Base-by-base conservation (phyloP, 805 yeast species). In the Candida anglica region DNA sequence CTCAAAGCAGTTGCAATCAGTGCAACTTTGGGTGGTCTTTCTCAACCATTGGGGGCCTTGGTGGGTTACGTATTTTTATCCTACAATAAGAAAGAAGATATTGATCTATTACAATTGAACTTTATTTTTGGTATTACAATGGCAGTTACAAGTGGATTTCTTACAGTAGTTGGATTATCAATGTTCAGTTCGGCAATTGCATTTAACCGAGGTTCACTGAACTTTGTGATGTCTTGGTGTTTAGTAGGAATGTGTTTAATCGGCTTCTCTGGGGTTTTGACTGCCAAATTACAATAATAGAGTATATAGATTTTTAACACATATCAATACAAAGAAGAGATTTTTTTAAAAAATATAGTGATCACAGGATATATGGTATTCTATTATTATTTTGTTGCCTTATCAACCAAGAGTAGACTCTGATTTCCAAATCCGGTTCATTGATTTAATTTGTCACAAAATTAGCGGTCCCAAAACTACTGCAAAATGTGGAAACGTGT, bases 31-130 rank as follows among this genome's bases (percentile, higher is more conserved):
- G 97, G 96, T 3, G 89, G 91, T 0, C 66, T 78, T 2, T 79
- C 96, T 2, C 97, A 89, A 52, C 96, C 97, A 0, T 43, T 86
- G 13, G 98, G 98, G 15, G 98, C 96, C 0, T 46, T 81, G 0
- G 40, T 82, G 2, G 97, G 94, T 0, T 71, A 69, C 44, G 42
- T 73, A 5, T 64, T 82, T 20, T 41, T 66, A 34, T 32, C 39
- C 7, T 60, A 74, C 34, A 60, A 54, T 29, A 57, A 63, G 7
- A 63, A 46, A 19, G 48, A 46, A 24, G 48, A 57, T 0, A 58
- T 66, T 18, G 60, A 64, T 11, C 34, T 58, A 10, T 48, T 54
- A 8, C 47, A 53, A 21, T 55, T 68, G 21, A 50, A 69, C 42
- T 51, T 61, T 27, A 52, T 76, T 2, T 79, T 82, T 55, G 94